Evolutionary conservation across 108 stramenopile species (phyloP).

Genomic region (Cyclotella sp.): DNA sequence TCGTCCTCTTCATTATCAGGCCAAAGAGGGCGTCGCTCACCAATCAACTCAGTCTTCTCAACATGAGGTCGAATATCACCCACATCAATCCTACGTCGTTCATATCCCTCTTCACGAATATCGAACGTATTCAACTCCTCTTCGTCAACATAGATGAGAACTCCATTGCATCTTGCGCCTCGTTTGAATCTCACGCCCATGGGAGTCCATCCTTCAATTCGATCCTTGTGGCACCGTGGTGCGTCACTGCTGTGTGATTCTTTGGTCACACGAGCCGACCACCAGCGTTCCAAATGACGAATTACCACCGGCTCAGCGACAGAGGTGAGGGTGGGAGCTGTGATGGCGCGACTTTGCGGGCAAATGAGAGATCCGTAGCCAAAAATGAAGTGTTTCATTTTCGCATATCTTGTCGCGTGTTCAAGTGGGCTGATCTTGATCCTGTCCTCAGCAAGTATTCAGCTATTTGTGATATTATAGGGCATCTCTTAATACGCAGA

Average conservation of each 20-base stretch:
- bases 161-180: slow-evolving; percentile 62
- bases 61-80: slow-evolving; percentile 43
- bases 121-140: slow-evolving; percentile 62
- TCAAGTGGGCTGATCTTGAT: too few species aligned
- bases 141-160: slow-evolving; percentile 61
- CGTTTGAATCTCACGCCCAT: slow-evolving; percentile 64
- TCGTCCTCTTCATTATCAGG: slow-evolving; percentile 12
- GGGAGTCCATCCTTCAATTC: slow-evolving; percentile 50
- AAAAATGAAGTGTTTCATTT: slow-evolving; percentile 68
- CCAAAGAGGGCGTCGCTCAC: slow-evolving; percentile 4
- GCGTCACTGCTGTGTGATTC: not conserved
- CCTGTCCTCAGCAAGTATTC: too few species aligned
- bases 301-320: slow-evolving; percentile 60
- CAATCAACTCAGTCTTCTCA: slow-evolving; percentile 7
- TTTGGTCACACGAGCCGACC: slow-evolving; percentile 55
- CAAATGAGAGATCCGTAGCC: slow-evolving; percentile 82
- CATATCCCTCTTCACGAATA: slow-evolving; percentile 67
- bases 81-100: slow-evolving; percentile 53
- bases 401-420: slow-evolving; percentile 1
- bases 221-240: not conserved
- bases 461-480: too few species aligned
- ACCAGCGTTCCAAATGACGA: slow-evolving; percentile 57
- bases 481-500: too few species aligned
- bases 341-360: slow-evolving; percentile 59
- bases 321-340: slow-evolving; percentile 55